phyloP scores from a whole-genome alignment of 441 rosid species.

The Metrosideros polymorpha region DNA sequence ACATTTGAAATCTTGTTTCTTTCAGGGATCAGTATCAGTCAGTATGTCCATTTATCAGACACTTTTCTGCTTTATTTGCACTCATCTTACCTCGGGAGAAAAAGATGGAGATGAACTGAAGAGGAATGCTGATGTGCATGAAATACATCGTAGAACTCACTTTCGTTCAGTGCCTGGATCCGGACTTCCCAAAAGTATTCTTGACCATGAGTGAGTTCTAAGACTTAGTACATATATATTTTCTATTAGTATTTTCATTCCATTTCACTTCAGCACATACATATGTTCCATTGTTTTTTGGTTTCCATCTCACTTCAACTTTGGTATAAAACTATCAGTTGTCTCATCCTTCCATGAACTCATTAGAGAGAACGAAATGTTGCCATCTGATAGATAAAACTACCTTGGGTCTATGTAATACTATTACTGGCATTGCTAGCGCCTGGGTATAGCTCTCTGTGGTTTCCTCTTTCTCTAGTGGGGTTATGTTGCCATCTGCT shows the following conservation, averaged over 20 bases:
- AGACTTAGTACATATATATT: not conserved
- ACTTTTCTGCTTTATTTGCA: slow-evolving; percentile 55
- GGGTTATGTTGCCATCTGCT: not conserved
- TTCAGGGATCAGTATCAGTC: slow-evolving; percentile 84
- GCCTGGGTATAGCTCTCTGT: not conserved
- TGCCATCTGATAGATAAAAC: not conserved
- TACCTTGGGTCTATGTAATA: not conserved
- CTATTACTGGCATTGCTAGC: not conserved
- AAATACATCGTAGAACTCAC: slow-evolving; percentile 63
- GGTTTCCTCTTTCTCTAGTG: not conserved
- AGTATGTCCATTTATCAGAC: slow-evolving; percentile 87
- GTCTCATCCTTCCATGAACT: not conserved
- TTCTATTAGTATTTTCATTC: not conserved
- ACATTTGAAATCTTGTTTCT: slow-evolving; percentile 11
- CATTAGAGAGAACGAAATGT: not conserved
- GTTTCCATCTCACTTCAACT: not conserved
- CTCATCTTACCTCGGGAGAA: slow-evolving; percentile 81
- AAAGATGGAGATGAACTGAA: slow-evolving; percentile 71
- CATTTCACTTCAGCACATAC: not conserved
- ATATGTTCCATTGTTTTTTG: not conserved
- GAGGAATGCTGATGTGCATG: slow-evolving; percentile 73
- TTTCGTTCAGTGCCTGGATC: slow-evolving; percentile 42
- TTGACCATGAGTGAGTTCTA: slow-evolving; percentile 65
- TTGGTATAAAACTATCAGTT: not conserved
- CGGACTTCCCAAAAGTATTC: slow-evolving; percentile 51